phyloP scores from a whole-genome alignment of 768 basidiomycete genomes.

The Cystobasidium ongulense region DNA sequence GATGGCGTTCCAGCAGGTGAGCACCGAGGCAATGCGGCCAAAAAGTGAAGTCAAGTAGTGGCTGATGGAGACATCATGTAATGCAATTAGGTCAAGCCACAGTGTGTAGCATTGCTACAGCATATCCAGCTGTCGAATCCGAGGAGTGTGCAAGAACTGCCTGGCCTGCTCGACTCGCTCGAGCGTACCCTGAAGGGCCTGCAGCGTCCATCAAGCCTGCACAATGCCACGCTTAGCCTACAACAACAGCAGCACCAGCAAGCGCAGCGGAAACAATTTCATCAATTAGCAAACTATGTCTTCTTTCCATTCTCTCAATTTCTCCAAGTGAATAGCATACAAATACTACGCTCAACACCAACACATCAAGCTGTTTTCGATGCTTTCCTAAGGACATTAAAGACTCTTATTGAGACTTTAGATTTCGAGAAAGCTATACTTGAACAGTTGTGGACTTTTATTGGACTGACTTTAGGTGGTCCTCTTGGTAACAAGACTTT shows the following conservation, averaged over 20 bases:
- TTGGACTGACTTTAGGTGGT: slow-evolving; percentile 14
- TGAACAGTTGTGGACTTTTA: slow-evolving; percentile 26
- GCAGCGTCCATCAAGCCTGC: background rate
- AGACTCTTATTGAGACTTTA: background rate
- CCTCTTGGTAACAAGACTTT: slow-evolving; percentile 6
- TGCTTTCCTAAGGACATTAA: background rate
- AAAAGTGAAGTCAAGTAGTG: background rate
- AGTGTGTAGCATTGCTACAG: slow-evolving; percentile 26
- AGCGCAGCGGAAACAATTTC: background rate
- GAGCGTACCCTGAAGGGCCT: background rate
- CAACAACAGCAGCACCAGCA: background rate
- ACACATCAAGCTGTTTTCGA: slow-evolving; percentile 14
- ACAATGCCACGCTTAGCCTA: background rate
- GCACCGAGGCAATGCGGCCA: background rate
- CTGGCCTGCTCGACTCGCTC: background rate
- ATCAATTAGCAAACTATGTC: slow-evolving; percentile 7
- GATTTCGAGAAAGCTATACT: slow-evolving; percentile 5
- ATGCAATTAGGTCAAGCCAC: slow-evolving; percentile 22
- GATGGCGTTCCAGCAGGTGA: slow-evolving; percentile 19
- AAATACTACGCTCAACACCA: slow-evolving; percentile 4
- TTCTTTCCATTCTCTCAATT: slow-evolving; percentile 30
- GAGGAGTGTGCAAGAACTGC: background rate
- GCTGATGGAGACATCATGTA: background rate
- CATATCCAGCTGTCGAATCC: slow-evolving; percentile 6
- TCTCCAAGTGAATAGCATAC: slow-evolving; percentile 7